phyloP scores from a whole-genome alignment of 2,329 filamentous ascomycete species.

The Sporothrix pallida region DNA sequence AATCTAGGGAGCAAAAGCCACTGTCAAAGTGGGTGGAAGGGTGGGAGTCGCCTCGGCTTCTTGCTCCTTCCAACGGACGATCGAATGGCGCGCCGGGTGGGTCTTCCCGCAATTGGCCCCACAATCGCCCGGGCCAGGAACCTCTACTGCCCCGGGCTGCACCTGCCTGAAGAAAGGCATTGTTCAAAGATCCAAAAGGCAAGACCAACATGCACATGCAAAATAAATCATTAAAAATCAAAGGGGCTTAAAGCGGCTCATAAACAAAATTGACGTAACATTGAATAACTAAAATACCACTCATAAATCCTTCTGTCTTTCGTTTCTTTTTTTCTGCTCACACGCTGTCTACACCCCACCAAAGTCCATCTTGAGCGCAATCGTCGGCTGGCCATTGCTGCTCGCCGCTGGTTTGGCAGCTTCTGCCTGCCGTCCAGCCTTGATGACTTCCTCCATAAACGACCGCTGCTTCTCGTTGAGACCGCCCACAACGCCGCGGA shows the following conservation, averaged over 20 bases:
- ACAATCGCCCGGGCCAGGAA: constrained; percentile 7
- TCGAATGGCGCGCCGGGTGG: background rate
- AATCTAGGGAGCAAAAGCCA: background rate
- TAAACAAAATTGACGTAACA: background rate
- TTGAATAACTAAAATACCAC: background rate
- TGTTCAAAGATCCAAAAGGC: no score
- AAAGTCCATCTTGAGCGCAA: constrained; percentile 96
- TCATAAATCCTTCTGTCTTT: background rate
- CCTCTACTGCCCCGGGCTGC: no score
- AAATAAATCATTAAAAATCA: no score
- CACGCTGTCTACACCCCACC: constrained; percentile 47
- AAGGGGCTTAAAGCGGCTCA: no score
- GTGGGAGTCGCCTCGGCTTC: constrained; percentile 10
- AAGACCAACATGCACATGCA: no score
- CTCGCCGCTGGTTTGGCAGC: constrained; percentile 34
- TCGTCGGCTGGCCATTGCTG: constrained; percentile 71
- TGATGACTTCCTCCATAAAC: constrained; percentile 82
- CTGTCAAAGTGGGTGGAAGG: background rate
- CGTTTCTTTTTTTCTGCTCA: background rate
- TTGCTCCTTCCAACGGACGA: background rate
- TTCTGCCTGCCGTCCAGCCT: constrained; percentile 60
- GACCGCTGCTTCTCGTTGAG: constrained; percentile 73
- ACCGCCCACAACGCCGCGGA: constrained; percentile 73
- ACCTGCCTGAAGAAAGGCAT: no score
- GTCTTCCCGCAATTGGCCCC: constrained; percentile 3